Base-by-base conservation (phyloP, 345 rosid species). In the Raphanus sativus region DNA sequence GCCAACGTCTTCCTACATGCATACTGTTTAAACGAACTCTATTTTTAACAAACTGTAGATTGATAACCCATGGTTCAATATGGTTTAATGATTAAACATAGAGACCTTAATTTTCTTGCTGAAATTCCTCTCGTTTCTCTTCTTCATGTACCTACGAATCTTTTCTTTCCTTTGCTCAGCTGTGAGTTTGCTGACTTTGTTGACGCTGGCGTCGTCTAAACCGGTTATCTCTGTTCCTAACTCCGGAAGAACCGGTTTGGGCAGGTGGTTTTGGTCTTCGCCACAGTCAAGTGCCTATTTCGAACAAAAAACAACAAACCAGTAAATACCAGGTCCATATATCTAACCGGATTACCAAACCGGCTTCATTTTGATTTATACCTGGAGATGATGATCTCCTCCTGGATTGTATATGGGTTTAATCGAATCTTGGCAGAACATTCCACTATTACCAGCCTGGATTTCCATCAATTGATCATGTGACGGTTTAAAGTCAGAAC, bases 1-100 rank as follows among this genome's bases (percentile, higher is more conserved):
- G 98, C 99, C 25, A 95, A 80, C 48, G 96, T 92, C 85, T 95
- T 95, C 74, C 99, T 85, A 84, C 99, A 95, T 13, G 99, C 99
- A 71, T 95, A 95, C 98, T 95, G 84, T 36, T 16, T 4, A 16
- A 63, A 64, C 50, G 36, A 32, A 34, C 17, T 2, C 6, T n/a
- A n/a, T 8, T 3, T 1, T 55, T 0, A 79, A 13, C 8, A 56
- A 0, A 65, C 16, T 32, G 56, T 72, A 8, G 4, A 4, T 6
- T 0, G 2, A 5, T 59, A 73, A 72, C 65, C 48, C 29, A 60
- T 61, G 29, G 60, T 68, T 74, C 21, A 38, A 38, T 60, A 40
- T 59, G 74, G 73, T 65, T 65, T 32, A 25, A 26, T 73, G 34
- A 62, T 30, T 58, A 65, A 80, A 48, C 5, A 63, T 0, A 75